phyloP scores from a whole-genome alignment of 2,329 filamentous ascomycete species.

The Teratosphaeria zuluensis region DNA sequence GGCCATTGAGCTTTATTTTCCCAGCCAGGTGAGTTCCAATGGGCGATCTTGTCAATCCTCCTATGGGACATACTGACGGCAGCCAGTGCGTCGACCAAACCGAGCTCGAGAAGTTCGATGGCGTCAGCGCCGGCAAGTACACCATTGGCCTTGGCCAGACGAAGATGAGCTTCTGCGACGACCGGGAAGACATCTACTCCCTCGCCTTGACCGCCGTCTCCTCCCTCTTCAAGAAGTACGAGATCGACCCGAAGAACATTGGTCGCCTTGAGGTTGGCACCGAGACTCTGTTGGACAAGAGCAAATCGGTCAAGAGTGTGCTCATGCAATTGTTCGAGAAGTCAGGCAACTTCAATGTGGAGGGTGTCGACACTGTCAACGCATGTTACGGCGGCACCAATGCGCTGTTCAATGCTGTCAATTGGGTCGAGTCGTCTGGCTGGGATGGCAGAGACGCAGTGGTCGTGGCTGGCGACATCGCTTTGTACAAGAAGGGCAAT shows the following conservation, averaged over 20 bases:
- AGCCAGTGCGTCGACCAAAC: constrained; percentile 43
- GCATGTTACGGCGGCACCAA: constrained; percentile 48
- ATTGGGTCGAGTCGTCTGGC: constrained; percentile 45
- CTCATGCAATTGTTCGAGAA: constrained; percentile 44
- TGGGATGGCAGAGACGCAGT: constrained; percentile 45
- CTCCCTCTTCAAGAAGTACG: constrained; percentile 44
- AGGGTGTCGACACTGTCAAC: constrained; percentile 45
- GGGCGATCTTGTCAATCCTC: background rate
- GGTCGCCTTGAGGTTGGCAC: constrained; percentile 45
- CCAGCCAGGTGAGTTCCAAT: constrained; percentile 36
- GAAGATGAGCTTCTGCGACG: constrained; percentile 47
- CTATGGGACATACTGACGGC: background rate
- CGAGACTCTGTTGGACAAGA: constrained; percentile 47
- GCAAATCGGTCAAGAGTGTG: constrained; percentile 46
- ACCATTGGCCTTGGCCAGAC: constrained; percentile 47
- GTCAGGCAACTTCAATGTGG: constrained; percentile 44
- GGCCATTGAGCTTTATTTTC: constrained; percentile 46
- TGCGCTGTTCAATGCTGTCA: constrained; percentile 44
- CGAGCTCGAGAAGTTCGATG: constrained; percentile 47
- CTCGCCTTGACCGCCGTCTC: constrained; percentile 43
- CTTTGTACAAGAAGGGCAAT: constrained; percentile 45
- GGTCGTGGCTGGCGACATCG: constrained; percentile 45
- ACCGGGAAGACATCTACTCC: constrained; percentile 47
- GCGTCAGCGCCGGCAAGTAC: constrained; percentile 43
- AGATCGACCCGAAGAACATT: constrained; percentile 41